Base-by-base conservation (phyloP, 208 protist genomes). In the Porcisia hertigi region DNA sequence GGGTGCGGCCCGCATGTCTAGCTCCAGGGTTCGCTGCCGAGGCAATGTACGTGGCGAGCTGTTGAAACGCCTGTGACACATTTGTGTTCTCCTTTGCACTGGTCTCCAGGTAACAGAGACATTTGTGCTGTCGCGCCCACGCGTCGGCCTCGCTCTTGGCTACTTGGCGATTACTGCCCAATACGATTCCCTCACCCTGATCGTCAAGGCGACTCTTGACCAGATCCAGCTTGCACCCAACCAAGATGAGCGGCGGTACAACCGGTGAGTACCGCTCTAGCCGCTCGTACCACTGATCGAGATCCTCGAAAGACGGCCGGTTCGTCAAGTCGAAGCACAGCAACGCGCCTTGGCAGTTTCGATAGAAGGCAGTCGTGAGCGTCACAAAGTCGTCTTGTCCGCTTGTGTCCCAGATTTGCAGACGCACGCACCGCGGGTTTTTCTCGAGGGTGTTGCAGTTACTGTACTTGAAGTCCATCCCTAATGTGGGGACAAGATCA, bases 271-370 rank as follows among this genome's bases (percentile, higher is more conserved):
- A 86, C 5, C 83, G 80, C 77, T 87, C 73, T 25, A 97, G 73
- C 18, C 89, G 83, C 55, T 92, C 86, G 52, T 89, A 97, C 93
- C 93, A 97, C 76, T 77, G 82, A 55, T 98, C 86, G 20, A 98
- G 83, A 70, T 97, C 88, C 36, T 97, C 88, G 80, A 98, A 98
- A 43, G 93, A 94, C 55, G 79, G 52, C 23, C 87, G 77, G 69
- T 97, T 98, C 25, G 98, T 99, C 45, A 99, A 91, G 77, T 99
- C 98, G 78, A 99, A 99, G 78, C 98, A 99, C 8, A 99, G 85
- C 12, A 99, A 53, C 3, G 91, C 92, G 14, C 92, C 96, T 62
- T 95, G 89, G 80, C 93, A 96, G 79, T 96, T 96, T 57, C 96
- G 89, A 74, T 98, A 98, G 76, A 97, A 98, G 60, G 92, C 95